A percentile compares a stretch with the other conserved stretches of the same genome.
Evolutionary conservation across 225 moss, liverwort and hornwort species (phyloP).

Genomic region (Thuidium tamariscinum): DNA sequence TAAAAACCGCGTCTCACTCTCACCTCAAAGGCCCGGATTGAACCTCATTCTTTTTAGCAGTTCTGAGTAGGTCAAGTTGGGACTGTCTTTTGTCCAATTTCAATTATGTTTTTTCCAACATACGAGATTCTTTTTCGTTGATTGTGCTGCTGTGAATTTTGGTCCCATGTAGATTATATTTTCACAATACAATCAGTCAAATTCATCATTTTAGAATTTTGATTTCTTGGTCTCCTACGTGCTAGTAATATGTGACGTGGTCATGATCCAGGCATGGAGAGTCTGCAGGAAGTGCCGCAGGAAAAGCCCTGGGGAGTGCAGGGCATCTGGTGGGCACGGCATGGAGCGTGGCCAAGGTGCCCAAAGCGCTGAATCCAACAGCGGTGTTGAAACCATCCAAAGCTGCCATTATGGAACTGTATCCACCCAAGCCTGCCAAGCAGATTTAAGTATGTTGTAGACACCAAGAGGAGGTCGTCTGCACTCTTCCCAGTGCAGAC

Average conservation of each 20-base stretch:
- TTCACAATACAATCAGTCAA: background rate
- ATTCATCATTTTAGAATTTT: background rate
- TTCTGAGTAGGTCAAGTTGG: background rate
- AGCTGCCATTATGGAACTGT: conserved; percentile 7
- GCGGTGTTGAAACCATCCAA: conserved; percentile 20
- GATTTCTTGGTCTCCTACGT: background rate
- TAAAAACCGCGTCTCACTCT: background rate
- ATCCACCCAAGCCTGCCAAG: background rate
- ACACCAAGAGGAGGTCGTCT: background rate
- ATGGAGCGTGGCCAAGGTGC: conserved; percentile 69
- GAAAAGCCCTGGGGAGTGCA: conserved; percentile 42
- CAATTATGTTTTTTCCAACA: too few relatives aligned
- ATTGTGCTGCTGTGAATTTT: background rate
- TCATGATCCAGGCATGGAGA: conserved; percentile 55
- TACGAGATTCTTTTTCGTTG: background rate
- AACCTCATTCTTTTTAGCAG: background rate
- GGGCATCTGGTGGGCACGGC: conserved; percentile 52
- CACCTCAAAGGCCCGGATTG: background rate
- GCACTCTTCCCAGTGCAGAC: background rate
- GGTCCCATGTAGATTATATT: background rate
- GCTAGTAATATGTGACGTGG: background rate
- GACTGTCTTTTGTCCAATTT: background rate
- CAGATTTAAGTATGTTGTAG: background rate
- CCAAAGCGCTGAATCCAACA: conserved; percentile 66
- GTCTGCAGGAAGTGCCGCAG: conserved; percentile 35